These are phyloP conservation scores for Samsoniella hepiali DNA, from an alignment of 2,329 filamentous ascomycete genomes.

Conservation along the genomic window DNA sequence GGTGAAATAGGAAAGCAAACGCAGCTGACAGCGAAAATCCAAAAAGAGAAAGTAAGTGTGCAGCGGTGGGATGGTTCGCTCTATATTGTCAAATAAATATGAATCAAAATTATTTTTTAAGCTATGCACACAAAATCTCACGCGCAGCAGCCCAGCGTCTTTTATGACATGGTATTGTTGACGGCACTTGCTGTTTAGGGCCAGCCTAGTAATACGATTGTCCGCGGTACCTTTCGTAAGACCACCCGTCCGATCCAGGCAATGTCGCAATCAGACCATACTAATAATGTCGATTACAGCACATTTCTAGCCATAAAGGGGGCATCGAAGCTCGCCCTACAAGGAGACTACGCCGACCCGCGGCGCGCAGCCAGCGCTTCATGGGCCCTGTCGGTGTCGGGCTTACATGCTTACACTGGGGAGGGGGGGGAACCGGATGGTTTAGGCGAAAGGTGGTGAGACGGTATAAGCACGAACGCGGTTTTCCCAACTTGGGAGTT, in stretches of 20 bases:
- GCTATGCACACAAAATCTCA: not conserved
- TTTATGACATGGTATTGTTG: not conserved
- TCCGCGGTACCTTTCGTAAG: not conserved
- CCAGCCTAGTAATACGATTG: not conserved
- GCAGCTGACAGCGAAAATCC: not conserved
- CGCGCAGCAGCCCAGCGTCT: slow-evolving; percentile 3
- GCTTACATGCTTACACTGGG: slow-evolving; percentile 16
- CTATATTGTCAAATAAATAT: not conserved
- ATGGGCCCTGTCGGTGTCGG: not conserved
- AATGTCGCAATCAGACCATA: slow-evolving; percentile 3
- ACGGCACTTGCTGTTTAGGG: not conserved
- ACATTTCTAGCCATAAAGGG: not conserved
- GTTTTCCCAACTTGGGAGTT: not conserved
- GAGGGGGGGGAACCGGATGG: not conserved
- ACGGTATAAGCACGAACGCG: slow-evolving; percentile 18
- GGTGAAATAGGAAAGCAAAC: not conserved
- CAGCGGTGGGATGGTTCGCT: not conserved
- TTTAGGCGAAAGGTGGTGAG: slow-evolving; percentile 13
- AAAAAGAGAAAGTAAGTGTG: not conserved
- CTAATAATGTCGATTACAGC: not conserved
- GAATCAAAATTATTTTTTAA: not conserved
- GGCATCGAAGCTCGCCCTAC: slow-evolving; percentile 9
- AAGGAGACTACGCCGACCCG: slow-evolving; percentile 1
- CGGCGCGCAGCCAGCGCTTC: not conserved
- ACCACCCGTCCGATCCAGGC: not conserved